Conservation (phyloP, 345 rosid species). For the Carallia pectinifolia region DNA sequence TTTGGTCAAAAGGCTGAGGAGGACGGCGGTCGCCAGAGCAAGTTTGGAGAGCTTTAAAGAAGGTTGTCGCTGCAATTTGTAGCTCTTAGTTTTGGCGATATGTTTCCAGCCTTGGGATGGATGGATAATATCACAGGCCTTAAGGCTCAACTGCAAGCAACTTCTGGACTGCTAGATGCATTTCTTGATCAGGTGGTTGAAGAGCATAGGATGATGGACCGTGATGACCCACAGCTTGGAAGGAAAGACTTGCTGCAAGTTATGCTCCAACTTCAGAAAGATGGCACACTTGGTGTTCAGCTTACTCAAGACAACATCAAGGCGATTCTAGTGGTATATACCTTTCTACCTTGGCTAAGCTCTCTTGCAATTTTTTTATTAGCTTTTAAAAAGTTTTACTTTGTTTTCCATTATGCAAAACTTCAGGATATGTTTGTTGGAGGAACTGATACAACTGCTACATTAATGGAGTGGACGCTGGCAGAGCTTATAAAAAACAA, state of each 20-base stretch:
- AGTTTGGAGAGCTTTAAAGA: constrained; percentile 12
- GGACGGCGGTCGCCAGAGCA: constrained; percentile 6
- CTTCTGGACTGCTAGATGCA: constrained; percentile 1
- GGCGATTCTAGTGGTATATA: constrained; percentile 15
- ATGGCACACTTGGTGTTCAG: constrained; percentile 1
- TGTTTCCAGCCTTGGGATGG: constrained; percentile 14
- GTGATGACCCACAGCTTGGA: neutral
- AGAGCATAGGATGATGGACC: constrained; percentile 4
- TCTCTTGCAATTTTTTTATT: neutral
- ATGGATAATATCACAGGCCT: constrained; percentile 22
- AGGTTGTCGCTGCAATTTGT: constrained; percentile 6
- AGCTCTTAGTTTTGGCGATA: constrained; percentile 11
- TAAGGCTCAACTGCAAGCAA: neutral
- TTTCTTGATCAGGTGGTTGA: constrained; percentile 22
- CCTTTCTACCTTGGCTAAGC: neutral
- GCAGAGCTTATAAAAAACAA: constrained; percentile 20
- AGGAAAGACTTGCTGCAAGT: constrained; percentile 13
- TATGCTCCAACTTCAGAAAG: constrained; percentile 8
- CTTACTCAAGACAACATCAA: constrained; percentile 14
- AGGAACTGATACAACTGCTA: constrained; percentile 30
- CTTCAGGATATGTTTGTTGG: constrained; percentile 32
- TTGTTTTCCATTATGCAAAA: neutral
- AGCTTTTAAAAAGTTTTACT: neutral
- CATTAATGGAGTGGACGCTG: constrained; percentile 29
- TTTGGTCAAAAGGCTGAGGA: constrained; percentile 21